phyloP scores from a whole-genome alignment of 352 stramenopile genomes.

The Pythium dissotocum region DNA sequence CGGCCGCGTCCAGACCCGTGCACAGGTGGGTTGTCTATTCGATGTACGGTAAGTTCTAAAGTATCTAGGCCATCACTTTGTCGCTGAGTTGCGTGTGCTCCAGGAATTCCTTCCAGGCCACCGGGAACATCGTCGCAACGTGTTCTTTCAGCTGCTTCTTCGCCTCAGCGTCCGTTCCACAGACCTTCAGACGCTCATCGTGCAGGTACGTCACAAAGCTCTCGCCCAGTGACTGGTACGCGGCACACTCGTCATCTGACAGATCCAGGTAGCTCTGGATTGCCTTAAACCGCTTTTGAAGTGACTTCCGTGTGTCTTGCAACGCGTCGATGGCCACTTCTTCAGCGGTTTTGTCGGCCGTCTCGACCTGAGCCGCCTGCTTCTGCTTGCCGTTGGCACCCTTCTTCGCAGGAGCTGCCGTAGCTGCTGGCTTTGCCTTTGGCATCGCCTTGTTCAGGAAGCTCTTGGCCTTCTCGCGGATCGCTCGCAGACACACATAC shows the following conservation, averaged over 20 bases:
- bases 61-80: slow-evolving; percentile 15
- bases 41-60: too few species aligned
- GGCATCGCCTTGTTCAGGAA: slow-evolving; percentile 42
- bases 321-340: slow-evolving; percentile 5
- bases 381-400: slow-evolving; percentile 29
- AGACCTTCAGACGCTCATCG: slow-evolving; percentile 32
- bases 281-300: slow-evolving; percentile 54
- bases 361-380: slow-evolving; percentile 9
- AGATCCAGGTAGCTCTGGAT: slow-evolving; percentile 63
- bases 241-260: slow-evolving; percentile 33
- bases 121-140: slow-evolving; percentile 65
- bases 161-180: slow-evolving; percentile 15
- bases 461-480: slow-evolving; percentile 79
- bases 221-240: slow-evolving; percentile 53
- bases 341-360: neutral
- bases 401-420: neutral
- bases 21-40: too few species aligned
- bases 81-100: slow-evolving; percentile 46
- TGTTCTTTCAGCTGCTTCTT: slow-evolving; percentile 44
- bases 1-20: too few species aligned
- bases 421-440: neutral
- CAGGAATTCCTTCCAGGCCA: slow-evolving; percentile 76
- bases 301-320: slow-evolving; percentile 10
- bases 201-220: slow-evolving; percentile 64
- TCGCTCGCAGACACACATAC: slow-evolving; percentile 87